Conservation (phyloP, 148 eudicot genomes). For the Rhododendron mucronatum region DNA sequence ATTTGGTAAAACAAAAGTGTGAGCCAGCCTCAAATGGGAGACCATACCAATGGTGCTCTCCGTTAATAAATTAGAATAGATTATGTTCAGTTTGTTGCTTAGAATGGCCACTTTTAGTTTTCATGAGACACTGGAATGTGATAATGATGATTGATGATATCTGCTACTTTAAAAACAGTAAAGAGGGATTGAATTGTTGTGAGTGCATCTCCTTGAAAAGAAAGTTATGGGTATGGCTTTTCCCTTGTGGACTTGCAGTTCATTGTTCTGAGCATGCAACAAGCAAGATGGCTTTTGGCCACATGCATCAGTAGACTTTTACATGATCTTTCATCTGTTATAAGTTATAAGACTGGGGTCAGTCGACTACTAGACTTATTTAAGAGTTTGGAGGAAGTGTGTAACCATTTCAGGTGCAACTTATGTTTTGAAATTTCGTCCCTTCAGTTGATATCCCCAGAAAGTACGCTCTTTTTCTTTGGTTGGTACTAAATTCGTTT, state of each 20-base stretch:
- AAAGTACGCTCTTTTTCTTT: neutral
- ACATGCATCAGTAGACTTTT: neutral
- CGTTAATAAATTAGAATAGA: too few species aligned
- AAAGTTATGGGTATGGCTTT: neutral
- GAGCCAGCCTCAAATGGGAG: too few species aligned
- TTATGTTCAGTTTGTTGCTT: neutral
- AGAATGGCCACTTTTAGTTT: neutral
- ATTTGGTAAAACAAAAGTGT: too few species aligned
- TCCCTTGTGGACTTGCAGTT: neutral
- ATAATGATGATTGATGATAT: neutral
- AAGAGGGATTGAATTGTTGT: neutral
- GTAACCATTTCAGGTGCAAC: neutral
- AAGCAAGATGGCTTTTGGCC: neutral
- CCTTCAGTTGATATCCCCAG: neutral
- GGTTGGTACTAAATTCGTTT: neutral
- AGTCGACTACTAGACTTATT: neutral
- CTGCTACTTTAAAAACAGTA: neutral
- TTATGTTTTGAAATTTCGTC: neutral
- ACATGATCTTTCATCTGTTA: neutral
- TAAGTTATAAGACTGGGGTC: neutral
- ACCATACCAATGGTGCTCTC: too few species aligned
- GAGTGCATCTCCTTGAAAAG: neutral
- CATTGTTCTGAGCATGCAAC: neutral
- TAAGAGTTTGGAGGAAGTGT: neutral
- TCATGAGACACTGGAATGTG: neutral